Evolutionary conservation across 2,329 filamentous ascomycete species (phyloP).

Genomic region (Scedosporium boydii): DNA sequence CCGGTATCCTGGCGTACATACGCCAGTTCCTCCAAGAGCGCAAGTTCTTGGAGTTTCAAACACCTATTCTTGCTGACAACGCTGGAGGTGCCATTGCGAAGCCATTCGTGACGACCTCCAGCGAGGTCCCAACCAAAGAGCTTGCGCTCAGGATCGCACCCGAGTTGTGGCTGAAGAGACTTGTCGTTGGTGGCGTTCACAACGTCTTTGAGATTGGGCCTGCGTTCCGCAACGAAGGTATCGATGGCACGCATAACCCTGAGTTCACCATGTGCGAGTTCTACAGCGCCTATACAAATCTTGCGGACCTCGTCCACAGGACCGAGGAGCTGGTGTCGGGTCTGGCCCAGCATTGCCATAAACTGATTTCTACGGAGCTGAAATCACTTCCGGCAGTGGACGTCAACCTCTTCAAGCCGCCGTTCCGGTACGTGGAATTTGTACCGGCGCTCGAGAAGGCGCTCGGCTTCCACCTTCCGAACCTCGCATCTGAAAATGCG

Average conservation of each 20-base stretch:
- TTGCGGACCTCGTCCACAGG: conserved; percentile 62
- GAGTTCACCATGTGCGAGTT: conserved; percentile 98
- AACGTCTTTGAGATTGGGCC: conserved; percentile 89
- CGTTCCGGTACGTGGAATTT: conserved; percentile 68
- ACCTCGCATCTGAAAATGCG: conserved; percentile 47
- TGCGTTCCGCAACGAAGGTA: conserved; percentile 85
- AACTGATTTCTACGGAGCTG: conserved; percentile 34
- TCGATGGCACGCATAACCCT: conserved; percentile 88
- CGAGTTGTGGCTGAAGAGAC: conserved; percentile 87
- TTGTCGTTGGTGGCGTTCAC: conserved; percentile 82
- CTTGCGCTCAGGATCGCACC: conserved; percentile 82
- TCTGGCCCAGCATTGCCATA: conserved; percentile 42
- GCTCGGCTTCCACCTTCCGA: conserved; percentile 56
- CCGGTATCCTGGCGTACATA: conserved; percentile 64
- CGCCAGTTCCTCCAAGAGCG: conserved; percentile 62
- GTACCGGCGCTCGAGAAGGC: conserved; percentile 66
- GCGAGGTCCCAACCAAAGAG: conserved; percentile 61
- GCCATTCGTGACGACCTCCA: conserved; percentile 73
- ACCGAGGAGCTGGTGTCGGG: conserved; percentile 63
- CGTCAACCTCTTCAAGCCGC: conserved; percentile 30
- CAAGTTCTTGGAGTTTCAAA: conserved; percentile 79
- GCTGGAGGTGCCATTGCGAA: conserved; percentile 83
- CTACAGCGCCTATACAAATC: conserved; percentile 75
- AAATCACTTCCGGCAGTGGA: conserved; percentile 35
- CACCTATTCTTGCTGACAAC: conserved; percentile 72